These are phyloP conservation scores for Gloeophyllum trabeum DNA, from an alignment of 768 basidiomycete species.

Conservation along the genomic window DNA sequence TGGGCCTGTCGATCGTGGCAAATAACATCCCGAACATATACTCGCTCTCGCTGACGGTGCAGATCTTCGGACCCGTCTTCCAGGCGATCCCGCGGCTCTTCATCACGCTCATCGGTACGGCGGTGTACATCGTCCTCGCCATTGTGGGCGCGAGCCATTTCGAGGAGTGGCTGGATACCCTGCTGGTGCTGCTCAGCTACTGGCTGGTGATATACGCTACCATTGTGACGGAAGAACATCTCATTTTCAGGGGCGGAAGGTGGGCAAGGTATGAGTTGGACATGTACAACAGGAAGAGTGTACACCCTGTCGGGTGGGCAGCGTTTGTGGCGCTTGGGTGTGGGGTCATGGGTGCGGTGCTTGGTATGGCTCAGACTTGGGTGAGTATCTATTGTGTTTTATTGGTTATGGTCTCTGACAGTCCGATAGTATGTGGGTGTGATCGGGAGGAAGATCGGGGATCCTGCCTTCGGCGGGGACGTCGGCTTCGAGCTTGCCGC, in stretches of 20 bases:
- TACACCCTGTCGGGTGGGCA: constrained; percentile 15
- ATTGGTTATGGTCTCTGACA: background rate
- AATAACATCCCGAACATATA: constrained; percentile 20
- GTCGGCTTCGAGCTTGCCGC: constrained; percentile 18
- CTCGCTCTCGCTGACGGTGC: constrained; percentile 23
- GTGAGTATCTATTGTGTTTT: background rate
- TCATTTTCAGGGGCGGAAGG: constrained; percentile 22
- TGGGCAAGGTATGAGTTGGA: constrained; percentile 16
- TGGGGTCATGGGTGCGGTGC: constrained; percentile 21
- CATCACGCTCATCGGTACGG: constrained; percentile 12
- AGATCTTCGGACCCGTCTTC: constrained; percentile 19
- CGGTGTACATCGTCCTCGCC: constrained; percentile 22
- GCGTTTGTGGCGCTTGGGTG: constrained; percentile 16
- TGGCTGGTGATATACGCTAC: constrained; percentile 27
- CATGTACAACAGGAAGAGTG: background rate
- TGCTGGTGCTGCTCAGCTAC: constrained; percentile 16
- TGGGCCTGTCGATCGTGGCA: constrained; percentile 8
- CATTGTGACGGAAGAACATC: constrained; percentile 26
- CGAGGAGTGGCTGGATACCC: constrained; percentile 20
- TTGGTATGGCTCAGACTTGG: constrained; percentile 17
- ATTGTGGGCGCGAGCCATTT: constrained; percentile 24
- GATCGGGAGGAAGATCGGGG: constrained; percentile 4
- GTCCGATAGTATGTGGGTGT: constrained; percentile 3
- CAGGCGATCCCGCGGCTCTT: constrained; percentile 17
- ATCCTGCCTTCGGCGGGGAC: constrained; percentile 12